Evolutionary conservation across 768 basidiomycete genomes (phyloP), one percentile per base, ranked within the genome.

Genomic region (Tricholoma sp.): DNA sequence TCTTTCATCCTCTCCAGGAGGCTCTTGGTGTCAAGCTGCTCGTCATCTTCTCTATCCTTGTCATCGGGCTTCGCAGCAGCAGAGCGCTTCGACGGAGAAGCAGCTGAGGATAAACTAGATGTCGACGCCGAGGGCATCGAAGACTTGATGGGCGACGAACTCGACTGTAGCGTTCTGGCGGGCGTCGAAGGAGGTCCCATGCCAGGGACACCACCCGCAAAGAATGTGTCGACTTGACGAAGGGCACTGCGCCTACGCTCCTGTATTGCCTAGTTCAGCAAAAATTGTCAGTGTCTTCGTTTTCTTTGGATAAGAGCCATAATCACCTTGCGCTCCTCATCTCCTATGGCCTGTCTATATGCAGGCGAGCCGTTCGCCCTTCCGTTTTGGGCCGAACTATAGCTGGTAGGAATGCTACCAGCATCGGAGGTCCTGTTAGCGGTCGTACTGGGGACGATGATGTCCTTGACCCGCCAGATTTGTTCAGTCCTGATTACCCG

Each of bases 181-280:
- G 57, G 59, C 8, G 62, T 42, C 4, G 29, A 59, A 36, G 50
- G 18, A 66, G 66, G 63, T 67, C 68, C 68, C 70, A 82, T 73
- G 1, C 83, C 84, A 1, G 85, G 84, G 12, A 79, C 73, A 17
- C 79, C 77, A 18, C 76, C 80, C 17, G 69, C 74, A 66, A 80
- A 84, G 64, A 81, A 81, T 53, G 66, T 78, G 71, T 57, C 81
- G 65, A 59, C 75, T 70, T 74, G 68, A 3, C 69, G 72, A 37
- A 86, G 65, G 0, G 85, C 86, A 53, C 84, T 86, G 9, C 79
- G 74, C 24, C 86, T 70, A 8, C 86, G 78, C 53, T 85, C 85
- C 59, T 80, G 78, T 41, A 88, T 87, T 0, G 83, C 85, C 76
- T 81, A 54, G 29, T 37, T 15, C 4, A 11, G 20, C 6, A 17